Percentiles rank a stretch among this genome's conserved stretches.
Evolutionary conservation across 331 rosid species (phyloP).

Genomic region (Spiraea crenata): DNA sequence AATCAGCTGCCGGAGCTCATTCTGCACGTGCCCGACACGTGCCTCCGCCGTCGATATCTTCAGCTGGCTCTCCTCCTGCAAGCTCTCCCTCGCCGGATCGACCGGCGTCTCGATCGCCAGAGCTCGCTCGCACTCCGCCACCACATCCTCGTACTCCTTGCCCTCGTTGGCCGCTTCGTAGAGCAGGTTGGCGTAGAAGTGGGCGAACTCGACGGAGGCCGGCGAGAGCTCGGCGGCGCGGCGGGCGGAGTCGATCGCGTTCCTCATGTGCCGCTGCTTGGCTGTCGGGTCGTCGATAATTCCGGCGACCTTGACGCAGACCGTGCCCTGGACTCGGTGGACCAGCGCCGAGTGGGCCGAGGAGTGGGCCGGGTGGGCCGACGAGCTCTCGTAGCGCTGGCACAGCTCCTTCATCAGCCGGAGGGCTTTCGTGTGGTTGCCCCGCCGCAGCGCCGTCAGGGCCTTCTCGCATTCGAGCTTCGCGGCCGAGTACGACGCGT

Average conservation of each 20-base stretch:
- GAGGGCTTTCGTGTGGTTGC: slow-evolving; percentile 82
- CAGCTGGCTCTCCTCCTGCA: slow-evolving; percentile 81
- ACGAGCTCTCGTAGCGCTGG: slow-evolving; percentile 50
- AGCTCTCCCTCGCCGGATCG: slow-evolving; percentile 82
- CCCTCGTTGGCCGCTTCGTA: slow-evolving; percentile 78
- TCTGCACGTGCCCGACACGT: slow-evolving; percentile 59
- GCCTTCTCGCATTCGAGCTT: slow-evolving; percentile 87
- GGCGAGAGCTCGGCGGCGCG: slow-evolving; percentile 76
- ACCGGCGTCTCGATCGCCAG: slow-evolving; percentile 59
- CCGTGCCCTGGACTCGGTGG: slow-evolving; percentile 83
- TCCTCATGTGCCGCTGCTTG: slow-evolving; percentile 71
- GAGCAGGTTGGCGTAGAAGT: slow-evolving; percentile 71
- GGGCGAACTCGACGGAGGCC: slow-evolving; percentile 73
- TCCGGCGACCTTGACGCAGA: slow-evolving; percentile 66
- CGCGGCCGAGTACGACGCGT: slow-evolving; percentile 46
- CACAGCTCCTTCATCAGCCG: slow-evolving; percentile 78
- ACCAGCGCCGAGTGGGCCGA: slow-evolving; percentile 47
- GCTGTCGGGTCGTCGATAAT: slow-evolving; percentile 57
- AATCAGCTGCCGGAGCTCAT: slow-evolving; percentile 72
- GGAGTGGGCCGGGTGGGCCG: slow-evolving; percentile 31
- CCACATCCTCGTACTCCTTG: slow-evolving; percentile 77
- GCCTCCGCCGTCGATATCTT: slow-evolving; percentile 43
- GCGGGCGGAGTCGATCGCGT: slow-evolving; percentile 78
- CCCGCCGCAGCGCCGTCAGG: slow-evolving; percentile 76
- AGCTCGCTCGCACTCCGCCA: slow-evolving; percentile 80